Evolutionary conservation across 2,329 filamentous ascomycete species (phyloP).

Genomic region (Penicillium sp.): DNA sequence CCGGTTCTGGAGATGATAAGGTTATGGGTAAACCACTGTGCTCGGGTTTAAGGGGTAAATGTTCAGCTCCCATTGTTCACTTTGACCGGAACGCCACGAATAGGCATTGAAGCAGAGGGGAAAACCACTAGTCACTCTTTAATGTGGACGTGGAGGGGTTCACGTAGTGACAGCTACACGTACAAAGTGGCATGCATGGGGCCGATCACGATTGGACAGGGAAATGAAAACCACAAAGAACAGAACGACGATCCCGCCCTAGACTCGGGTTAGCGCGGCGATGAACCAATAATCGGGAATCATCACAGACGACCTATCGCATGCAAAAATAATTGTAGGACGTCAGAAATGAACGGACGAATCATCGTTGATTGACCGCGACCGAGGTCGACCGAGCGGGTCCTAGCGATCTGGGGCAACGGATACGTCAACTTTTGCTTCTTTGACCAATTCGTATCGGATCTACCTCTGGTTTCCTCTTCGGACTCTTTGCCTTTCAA

Average conservation of each 20-base stretch:
- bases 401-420: slow-evolving; percentile 7
- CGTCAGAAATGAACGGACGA: neutral
- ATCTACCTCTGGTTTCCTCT: neutral
- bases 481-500: neutral
- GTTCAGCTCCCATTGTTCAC: neutral
- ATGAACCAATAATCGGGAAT: slow-evolving; percentile 20
- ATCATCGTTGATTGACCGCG: neutral
- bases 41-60: neutral
- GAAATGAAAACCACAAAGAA: neutral
- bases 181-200: slow-evolving; percentile 15
- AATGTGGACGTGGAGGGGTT: neutral
- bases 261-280: neutral
- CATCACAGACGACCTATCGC: neutral
- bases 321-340: neutral
- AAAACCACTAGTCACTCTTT: neutral
- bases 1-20: slow-evolving; percentile 11
- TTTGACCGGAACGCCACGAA: neutral
- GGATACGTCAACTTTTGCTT: slow-evolving; percentile 24
- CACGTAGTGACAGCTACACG: slow-evolving; percentile 8
- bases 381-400: slow-evolving; percentile 14
- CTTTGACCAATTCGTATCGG: neutral
- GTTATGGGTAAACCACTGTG: neutral
- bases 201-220: slow-evolving; percentile 4
- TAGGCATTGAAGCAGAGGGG: neutral
- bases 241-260: neutral